Conservation (phyloP, 2,329 filamentous ascomycete species). For the Sarocladium oryzae region DNA sequence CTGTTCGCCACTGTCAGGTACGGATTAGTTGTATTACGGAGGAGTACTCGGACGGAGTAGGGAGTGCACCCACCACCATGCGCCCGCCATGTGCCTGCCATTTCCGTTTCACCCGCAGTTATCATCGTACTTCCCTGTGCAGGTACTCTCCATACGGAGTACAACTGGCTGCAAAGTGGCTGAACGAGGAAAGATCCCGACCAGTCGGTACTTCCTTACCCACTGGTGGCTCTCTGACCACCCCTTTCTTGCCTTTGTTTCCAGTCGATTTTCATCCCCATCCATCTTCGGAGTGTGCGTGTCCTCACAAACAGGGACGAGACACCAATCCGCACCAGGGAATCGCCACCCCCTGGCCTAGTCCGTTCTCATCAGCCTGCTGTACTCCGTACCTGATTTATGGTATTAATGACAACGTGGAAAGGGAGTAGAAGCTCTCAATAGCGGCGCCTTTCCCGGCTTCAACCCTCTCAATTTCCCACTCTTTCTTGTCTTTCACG, state of each 20-base stretch:
- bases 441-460: neutral
- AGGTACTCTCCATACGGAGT: too few relatives aligned
- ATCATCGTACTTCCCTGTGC: too few relatives aligned
- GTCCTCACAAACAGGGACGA: too few relatives aligned
- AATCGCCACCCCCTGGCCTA: constrained; percentile 5
- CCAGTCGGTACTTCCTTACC: neutral
- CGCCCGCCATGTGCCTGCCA: neutral
- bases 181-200: neutral
- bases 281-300: too few relatives aligned
- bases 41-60: too few relatives aligned
- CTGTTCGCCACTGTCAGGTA: too few relatives aligned
- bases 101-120: too few relatives aligned
- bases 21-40: too few relatives aligned
- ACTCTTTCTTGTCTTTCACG: neutral
- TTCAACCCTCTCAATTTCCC: neutral
- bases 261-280: neutral
- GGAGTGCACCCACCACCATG: too few relatives aligned
- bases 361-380: neutral
- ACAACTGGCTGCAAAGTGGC: neutral
- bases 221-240: too few relatives aligned
- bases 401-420: too few relatives aligned
- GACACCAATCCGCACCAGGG: neutral
- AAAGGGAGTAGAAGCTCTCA: neutral
- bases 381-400: neutral
- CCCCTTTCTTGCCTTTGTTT: too few relatives aligned